Base-by-base conservation (phyloP, 768 basidiomycete species). In the Mycena venus region DNA sequence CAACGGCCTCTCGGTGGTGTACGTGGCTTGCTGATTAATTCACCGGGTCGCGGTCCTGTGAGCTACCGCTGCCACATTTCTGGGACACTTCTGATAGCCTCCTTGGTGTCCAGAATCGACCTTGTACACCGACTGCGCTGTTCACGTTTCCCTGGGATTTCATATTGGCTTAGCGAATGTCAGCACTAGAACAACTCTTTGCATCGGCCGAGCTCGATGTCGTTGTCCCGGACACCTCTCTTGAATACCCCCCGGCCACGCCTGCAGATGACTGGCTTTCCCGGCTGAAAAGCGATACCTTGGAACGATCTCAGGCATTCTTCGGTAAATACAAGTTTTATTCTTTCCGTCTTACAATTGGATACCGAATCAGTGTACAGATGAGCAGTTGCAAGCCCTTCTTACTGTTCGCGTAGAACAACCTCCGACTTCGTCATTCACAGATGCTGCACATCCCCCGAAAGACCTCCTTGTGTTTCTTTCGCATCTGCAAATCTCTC, bases 401-500 rank as follows among this genome's bases (percentile, higher is more conserved):
- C 78, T 91, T 51, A 84, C 85, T 32, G 75, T 91, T 64, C 82
- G 91, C 36, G 90, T 96, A 64, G 90, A 94, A 78, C 88, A 95
- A 76, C 91, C 93, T 25, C 78, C 84, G 0, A 79, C 84, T 12
- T 80, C 83, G n/a, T 66, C 74, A 12, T 81, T 84, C 15, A 80
- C 79, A 49, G 84, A 86, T 61, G 83, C 86, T 5, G 77, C 79
- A 5, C 79, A 85, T 44, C 88, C 88, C 6, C 88, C 88, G n/a
- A 81, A 84, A 53, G 73, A 80, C 27, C 83, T 95, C 32, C 84
- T 94, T 9, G 82, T 89, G 8, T 91, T 94, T 78, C 85, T 96
- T 49, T 83, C 90, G 3, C 93, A 93, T 81, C 82, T 94, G 9
- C 93, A 97, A 83, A 86, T 96, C 19, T 91, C 95, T 9, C 87